phyloP scores from a whole-genome alignment of 441 rosid genomes.

The Erodium moschatum region DNA sequence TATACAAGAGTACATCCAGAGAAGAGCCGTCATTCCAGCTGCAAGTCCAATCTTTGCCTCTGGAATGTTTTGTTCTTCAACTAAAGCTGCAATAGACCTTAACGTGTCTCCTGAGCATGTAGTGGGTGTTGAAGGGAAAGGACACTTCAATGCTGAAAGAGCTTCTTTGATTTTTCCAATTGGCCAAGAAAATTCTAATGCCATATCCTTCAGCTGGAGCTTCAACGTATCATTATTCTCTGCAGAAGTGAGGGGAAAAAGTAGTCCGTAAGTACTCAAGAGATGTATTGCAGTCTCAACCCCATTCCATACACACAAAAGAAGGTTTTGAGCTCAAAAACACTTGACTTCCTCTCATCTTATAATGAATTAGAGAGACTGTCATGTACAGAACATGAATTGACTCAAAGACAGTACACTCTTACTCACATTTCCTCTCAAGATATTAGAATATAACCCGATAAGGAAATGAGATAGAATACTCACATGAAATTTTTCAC shows the following conservation, averaged over 20 bases:
- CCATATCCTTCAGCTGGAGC: constrained; percentile 48
- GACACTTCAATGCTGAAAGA: constrained; percentile 31
- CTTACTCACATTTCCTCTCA: not conserved
- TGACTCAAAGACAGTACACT: not conserved
- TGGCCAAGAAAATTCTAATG: constrained; percentile 68
- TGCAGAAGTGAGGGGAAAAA: constrained; percentile 20
- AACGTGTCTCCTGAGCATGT: constrained; percentile 46
- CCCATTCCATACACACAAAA: not conserved
- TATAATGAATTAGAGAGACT: not conserved
- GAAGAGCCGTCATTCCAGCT: constrained; percentile 63
- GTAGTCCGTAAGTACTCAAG: not conserved
- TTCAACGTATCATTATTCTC: constrained; percentile 43
- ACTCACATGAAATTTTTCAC: not conserved
- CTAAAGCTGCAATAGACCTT: constrained; percentile 41
- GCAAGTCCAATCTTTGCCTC: constrained; percentile 59
- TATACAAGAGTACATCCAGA: constrained; percentile 79
- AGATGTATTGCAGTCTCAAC: not conserved
- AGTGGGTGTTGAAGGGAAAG: constrained; percentile 39
- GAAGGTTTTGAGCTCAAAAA: not conserved
- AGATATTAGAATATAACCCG: not conserved
- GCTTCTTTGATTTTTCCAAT: constrained; percentile 45
- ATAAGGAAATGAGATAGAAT: not conserved
- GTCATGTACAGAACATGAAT: not conserved
- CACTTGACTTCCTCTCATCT: not conserved
- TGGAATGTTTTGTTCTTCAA: constrained; percentile 57